Evolutionary conservation across 2,329 filamentous ascomycete genomes (phyloP).

Genomic region (Colletotrichum truncatum): DNA sequence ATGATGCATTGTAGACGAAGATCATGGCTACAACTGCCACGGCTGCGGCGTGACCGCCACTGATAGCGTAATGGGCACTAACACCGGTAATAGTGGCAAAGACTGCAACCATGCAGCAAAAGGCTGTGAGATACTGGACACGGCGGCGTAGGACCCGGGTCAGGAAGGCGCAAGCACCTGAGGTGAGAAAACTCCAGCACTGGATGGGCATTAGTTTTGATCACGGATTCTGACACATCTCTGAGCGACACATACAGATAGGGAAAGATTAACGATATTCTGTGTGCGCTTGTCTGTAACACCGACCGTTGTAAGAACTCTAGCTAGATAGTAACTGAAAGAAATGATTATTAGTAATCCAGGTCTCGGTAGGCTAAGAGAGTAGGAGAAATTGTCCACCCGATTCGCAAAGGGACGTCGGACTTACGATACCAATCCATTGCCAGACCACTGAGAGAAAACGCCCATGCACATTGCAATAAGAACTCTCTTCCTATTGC

Average conservation of each 20-base stretch:
- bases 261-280: constrained; percentile 51
- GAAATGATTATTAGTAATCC: too few species aligned
- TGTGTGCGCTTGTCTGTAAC: constrained; percentile 45
- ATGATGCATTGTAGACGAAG: constrained; percentile 43
- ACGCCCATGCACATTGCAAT: too few species aligned
- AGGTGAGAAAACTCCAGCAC: too few species aligned
- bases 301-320: constrained; percentile 39
- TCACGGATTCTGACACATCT: constrained; percentile 32
- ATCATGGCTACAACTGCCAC: constrained; percentile 41
- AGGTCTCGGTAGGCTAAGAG: too few species aligned
- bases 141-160: constrained; percentile 27
- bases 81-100: not conserved
- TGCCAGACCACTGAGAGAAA: constrained; percentile 38
- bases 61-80: not conserved
- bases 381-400: too few species aligned
- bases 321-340: constrained; percentile 45
- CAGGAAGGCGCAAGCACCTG: constrained; percentile 37
- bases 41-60: not conserved
- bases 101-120: constrained; percentile 18
- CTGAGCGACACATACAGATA: too few species aligned
- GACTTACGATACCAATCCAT: constrained; percentile 41
- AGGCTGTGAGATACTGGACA: constrained; percentile 23
- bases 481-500: too few species aligned
- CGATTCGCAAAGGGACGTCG: too few species aligned
- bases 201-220: constrained; percentile 39